A percentile compares a stretch with the other conserved stretches of the same genome.
Conservation (phyloP, 495 filamentous ascomycete genomes). For the Stereocaulon alpinum region DNA sequence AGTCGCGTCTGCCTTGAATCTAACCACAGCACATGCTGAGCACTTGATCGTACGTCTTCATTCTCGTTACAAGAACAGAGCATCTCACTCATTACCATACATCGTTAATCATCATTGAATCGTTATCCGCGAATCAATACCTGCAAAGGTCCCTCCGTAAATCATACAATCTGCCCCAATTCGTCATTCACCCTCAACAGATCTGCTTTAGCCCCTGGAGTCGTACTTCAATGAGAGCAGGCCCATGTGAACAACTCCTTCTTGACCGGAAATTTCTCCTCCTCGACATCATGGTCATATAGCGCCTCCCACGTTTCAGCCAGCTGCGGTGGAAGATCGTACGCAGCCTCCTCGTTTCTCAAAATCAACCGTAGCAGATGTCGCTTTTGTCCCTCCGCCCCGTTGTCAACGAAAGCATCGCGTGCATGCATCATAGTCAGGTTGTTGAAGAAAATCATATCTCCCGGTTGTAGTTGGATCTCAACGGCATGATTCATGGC, state of each 20-base stretch:
- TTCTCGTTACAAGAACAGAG: too few species aligned
- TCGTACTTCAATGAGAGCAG: not conserved
- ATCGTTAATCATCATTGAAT: too few species aligned
- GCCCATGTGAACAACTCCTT: conserved; percentile 8
- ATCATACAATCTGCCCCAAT: not conserved
- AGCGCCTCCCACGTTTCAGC: conserved; percentile 5
- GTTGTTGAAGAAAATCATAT: conserved; percentile 15
- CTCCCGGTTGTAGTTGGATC: conserved; percentile 4
- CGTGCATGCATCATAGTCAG: conserved; percentile 9
- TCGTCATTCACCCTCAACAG: too few species aligned
- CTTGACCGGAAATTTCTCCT: conserved; percentile 7
- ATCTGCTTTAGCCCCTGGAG: not conserved
- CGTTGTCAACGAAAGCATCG: conserved; percentile 6
- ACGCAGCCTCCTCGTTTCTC: not conserved
- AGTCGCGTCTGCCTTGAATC: too few species aligned
- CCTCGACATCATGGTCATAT: conserved; percentile 7
- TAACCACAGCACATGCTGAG: too few species aligned
- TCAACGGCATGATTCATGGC: not conserved
- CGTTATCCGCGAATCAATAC: too few species aligned
- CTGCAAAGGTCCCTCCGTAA: too few species aligned
- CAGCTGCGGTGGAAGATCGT: not conserved
- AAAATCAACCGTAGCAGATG: conserved; percentile 10
- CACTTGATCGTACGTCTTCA: too few species aligned
- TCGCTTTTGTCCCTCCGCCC: not conserved
- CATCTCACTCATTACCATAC: too few species aligned